Conservation (phyloP, 805 yeast species). For the Lachancea quebecensis region DNA sequence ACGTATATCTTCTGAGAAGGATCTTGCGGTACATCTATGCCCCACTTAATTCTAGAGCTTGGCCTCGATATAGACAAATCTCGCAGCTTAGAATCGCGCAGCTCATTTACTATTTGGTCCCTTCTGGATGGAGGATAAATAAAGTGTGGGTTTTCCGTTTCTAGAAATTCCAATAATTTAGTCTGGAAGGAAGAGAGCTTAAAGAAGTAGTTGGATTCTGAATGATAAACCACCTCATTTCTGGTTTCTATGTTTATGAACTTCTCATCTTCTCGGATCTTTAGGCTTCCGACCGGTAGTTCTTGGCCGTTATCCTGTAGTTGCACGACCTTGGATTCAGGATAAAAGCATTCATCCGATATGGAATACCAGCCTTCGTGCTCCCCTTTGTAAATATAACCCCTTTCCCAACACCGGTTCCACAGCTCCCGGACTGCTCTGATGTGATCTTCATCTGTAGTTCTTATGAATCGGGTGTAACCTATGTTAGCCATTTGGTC, state of each 20-base stretch:
- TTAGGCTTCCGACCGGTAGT: conserved; percentile 31
- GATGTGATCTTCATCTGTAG: conserved; percentile 79
- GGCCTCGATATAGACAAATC: conserved; percentile 92
- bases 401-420: conserved; percentile 51
- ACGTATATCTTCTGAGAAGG: conserved; percentile 77
- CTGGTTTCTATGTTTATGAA: conserved; percentile 54
- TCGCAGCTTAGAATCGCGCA: conserved; percentile 40
- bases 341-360: conserved; percentile 90
- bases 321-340: conserved; percentile 62
- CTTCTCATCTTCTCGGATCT: conserved; percentile 21
- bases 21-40: conserved; percentile 81
- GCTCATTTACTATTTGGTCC: conserved; percentile 48
- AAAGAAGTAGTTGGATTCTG: conserved; percentile 86
- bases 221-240: conserved; percentile 64
- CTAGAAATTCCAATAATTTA: conserved; percentile 43
- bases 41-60: conserved; percentile 72
- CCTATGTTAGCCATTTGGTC: conserved; percentile 52
- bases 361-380: conserved; percentile 95
- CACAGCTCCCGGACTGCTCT: conserved; percentile 63
- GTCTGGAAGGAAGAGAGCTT: conserved; percentile 55
- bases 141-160: conserved; percentile 42
- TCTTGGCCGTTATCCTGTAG: conserved; percentile 30
- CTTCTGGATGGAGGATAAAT: conserved; percentile 61
- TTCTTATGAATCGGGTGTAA: conserved; percentile 76
- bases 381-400: conserved; percentile 69